A percentile compares a stretch with the other conserved stretches of the same genome.
phyloP scores from a whole-genome alignment of 2,329 filamentous ascomycete genomes.

The Fusarium graminum region DNA sequence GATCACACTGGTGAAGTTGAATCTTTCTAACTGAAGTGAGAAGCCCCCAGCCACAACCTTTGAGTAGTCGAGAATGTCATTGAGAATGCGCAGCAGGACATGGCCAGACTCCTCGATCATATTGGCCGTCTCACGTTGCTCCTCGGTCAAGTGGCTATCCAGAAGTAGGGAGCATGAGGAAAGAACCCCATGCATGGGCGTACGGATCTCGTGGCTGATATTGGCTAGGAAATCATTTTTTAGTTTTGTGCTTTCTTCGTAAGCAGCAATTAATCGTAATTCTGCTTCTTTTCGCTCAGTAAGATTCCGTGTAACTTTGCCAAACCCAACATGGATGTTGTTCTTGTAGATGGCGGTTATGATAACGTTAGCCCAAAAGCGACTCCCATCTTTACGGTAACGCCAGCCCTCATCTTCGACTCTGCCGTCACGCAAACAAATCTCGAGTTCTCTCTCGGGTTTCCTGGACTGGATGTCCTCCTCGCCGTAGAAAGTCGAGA shows the following conservation, averaged over 20 bases:
- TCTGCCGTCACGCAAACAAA: constrained; percentile 10
- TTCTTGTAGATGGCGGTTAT: constrained; percentile 15
- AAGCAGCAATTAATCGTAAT: constrained; percentile 3
- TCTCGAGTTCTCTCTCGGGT: constrained; percentile 15
- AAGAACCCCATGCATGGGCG: constrained; percentile 12
- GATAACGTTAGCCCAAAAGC: constrained; percentile 13
- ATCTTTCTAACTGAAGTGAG: neutral
- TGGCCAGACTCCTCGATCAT: constrained; percentile 11
- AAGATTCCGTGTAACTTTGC: constrained; percentile 11
- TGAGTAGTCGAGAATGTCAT: constrained; percentile 16
- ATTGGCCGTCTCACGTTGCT: constrained; percentile 18
- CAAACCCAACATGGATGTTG: constrained; percentile 15
- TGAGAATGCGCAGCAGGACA: constrained; percentile 5
- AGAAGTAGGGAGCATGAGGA: constrained; percentile 5
- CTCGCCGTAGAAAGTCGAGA: constrained; percentile 5
- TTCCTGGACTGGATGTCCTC: constrained; percentile 11
- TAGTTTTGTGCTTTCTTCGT: constrained; percentile 6
- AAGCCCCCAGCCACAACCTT: constrained; percentile 9
- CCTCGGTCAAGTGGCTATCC: neutral
- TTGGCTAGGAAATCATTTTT: constrained; percentile 19
- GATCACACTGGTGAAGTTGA: neutral
- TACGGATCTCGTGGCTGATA: constrained; percentile 16
- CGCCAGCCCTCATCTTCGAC: constrained; percentile 20
- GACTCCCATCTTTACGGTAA: constrained; percentile 12
- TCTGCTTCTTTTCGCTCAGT: constrained; percentile 19